These are phyloP conservation scores for Suillus cothurnatus DNA, from an alignment of 768 basidiomycete genomes.

Conservation along the genomic window DNA sequence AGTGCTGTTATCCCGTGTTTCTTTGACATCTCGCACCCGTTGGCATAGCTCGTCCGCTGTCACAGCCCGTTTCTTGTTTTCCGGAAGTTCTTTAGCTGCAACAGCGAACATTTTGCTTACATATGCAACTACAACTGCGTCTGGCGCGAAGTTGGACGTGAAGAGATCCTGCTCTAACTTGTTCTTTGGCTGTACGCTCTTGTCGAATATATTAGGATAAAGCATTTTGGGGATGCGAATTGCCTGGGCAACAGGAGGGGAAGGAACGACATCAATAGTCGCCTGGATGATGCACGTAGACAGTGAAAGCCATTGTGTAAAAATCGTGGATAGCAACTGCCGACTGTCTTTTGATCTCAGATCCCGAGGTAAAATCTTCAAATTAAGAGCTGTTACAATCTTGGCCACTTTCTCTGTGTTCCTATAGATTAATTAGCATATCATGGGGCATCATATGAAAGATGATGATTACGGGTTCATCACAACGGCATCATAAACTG, in stretches of 20 bases:
- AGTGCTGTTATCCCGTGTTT: conserved; percentile 30
- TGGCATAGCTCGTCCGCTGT: conserved; percentile 85
- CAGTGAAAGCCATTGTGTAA: conserved; percentile 94
- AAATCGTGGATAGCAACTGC: conserved; percentile 81
- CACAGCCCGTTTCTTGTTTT: conserved; percentile 74
- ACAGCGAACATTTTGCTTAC: conserved; percentile 99
- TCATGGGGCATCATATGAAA: conserved; percentile 5
- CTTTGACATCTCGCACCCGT: conserved; percentile 58
- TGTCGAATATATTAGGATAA: conserved; percentile 73
- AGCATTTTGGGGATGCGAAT: conserved; percentile 90
- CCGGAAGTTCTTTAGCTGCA: conserved; percentile 75
- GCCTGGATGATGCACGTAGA: conserved; percentile 92
- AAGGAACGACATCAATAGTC: conserved; percentile 91
- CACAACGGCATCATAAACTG: conserved; percentile 89
- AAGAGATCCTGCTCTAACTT: conserved; percentile 86
- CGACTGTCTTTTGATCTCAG: conserved; percentile 90
- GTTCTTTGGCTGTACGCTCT: conserved; percentile 63
- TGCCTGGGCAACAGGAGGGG: conserved; percentile 80
- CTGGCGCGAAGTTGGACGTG: conserved; percentile 57
- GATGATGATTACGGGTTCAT: conserved; percentile 68
- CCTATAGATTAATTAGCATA: conserved; percentile 43
- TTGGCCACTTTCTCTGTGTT: conserved; percentile 88
- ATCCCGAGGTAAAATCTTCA: conserved; percentile 87
- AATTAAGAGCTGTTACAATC: conserved; percentile 78
- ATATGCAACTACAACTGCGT: conserved; percentile 76